Evolutionary conservation across 768 basidiomycete species (phyloP).

Genomic region (Mycena metata): DNA sequence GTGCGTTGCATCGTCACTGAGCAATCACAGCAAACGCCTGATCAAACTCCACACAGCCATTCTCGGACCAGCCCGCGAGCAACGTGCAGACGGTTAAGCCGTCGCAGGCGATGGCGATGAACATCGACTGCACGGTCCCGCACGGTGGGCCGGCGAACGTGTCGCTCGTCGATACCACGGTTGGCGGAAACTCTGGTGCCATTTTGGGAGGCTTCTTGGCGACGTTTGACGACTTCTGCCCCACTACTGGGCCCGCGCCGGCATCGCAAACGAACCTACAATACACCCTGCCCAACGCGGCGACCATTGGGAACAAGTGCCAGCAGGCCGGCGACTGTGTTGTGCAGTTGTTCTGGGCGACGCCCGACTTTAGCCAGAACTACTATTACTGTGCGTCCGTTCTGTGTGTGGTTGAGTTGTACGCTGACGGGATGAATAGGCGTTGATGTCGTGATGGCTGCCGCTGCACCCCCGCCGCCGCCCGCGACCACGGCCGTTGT

Average conservation of each 20-base stretch:
- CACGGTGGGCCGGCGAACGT: slow-evolving; percentile 36
- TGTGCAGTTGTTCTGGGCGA: slow-evolving; percentile 37
- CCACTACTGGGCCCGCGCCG: slow-evolving; percentile 32
- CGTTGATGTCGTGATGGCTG: slow-evolving; percentile 36
- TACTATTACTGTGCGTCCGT: slow-evolving; percentile 34
- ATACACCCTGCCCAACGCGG: slow-evolving; percentile 30
- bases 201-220: slow-evolving; percentile 30
- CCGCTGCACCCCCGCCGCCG: slow-evolving; percentile 12
- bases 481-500: not conserved
- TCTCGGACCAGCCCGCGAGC: slow-evolving; percentile 32
- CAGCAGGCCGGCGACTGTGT: slow-evolving; percentile 36
- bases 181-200: slow-evolving; percentile 22
- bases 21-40: too few species aligned
- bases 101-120: slow-evolving; percentile 33
- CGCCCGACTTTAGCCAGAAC: slow-evolving; percentile 36
- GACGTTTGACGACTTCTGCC: slow-evolving; percentile 38
- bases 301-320: slow-evolving; percentile 34
- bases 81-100: slow-evolving; percentile 31
- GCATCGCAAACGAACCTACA: slow-evolving; percentile 30
- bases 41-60: slow-evolving; percentile 15
- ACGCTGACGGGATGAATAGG: slow-evolving; percentile 10
- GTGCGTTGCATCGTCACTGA: slow-evolving; percentile 11
- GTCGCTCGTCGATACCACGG: slow-evolving; percentile 35
- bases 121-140: slow-evolving; percentile 35
- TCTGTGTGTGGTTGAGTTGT: not conserved